Conservation (phyloP, 1,284 basidiomycete genomes). For the Earliella scabrosa region DNA sequence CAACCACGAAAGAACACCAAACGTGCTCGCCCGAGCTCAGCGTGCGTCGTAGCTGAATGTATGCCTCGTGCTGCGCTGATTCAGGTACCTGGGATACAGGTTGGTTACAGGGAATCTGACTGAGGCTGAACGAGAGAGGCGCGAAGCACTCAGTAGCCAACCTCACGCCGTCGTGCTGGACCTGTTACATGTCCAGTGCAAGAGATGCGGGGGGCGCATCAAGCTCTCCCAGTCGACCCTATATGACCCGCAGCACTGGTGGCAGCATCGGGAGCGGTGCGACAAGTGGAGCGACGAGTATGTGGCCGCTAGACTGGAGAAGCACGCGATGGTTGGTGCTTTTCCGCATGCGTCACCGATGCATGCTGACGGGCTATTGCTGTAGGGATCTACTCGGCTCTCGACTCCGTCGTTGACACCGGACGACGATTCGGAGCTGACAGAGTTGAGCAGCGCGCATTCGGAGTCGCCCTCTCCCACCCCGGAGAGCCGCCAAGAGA, state of each 20-base stretch:
- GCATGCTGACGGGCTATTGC: too few relatives aligned
- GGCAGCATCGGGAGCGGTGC: slow-evolving; percentile 62
- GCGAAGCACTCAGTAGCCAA: slow-evolving; percentile 34
- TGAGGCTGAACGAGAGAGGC: slow-evolving; percentile 33
- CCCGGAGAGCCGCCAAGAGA: not conserved
- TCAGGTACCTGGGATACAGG: not conserved
- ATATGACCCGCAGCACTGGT: slow-evolving; percentile 72
- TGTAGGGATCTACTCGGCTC: not conserved
- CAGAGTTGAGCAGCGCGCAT: slow-evolving; percentile 1
- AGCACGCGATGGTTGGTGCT: slow-evolving; percentile 16
- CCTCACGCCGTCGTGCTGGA: slow-evolving; percentile 54
- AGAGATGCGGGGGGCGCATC: slow-evolving; percentile 57
- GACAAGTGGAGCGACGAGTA: slow-evolving; percentile 36
- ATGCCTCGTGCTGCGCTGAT: not conserved
- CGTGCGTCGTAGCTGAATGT: not conserved
- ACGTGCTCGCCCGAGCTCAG: not conserved
- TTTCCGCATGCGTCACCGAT: too few relatives aligned
- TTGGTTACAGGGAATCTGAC: slow-evolving; percentile 4
- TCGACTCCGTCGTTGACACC: slow-evolving; percentile 7
- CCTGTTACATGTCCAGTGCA: slow-evolving; percentile 59
- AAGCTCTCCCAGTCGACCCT: slow-evolving; percentile 70
- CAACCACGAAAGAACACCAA: not conserved
- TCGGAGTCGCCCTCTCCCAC: not conserved
- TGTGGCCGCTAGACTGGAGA: slow-evolving; percentile 27
- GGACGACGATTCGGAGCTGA: slow-evolving; percentile 6